Base-by-base conservation (phyloP, 768 basidiomycete species). In the Rhodotorula babjevae region DNA sequence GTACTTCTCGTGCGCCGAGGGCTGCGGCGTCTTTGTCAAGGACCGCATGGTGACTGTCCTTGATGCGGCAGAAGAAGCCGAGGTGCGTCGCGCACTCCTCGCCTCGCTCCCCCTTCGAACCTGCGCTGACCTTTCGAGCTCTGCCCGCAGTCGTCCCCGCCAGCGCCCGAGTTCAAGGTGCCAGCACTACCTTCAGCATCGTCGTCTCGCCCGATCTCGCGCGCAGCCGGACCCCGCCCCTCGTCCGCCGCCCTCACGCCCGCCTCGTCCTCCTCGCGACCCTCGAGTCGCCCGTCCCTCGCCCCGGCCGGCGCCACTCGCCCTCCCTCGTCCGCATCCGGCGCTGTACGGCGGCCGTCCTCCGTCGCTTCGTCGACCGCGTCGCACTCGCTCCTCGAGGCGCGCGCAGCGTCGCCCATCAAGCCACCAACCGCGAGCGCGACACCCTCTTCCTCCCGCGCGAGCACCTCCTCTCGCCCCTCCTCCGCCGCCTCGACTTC, bases 1-100 rank as follows among this genome's bases (percentile, higher is more conserved):
- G 3, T 99, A 98, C 82, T 99, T 99, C 81, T 84, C 83, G 27
- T 97, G 93, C 83, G 85, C 85, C 77, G 83, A 84, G 60, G 83
- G 84, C 44, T 83, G 91, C 82, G 96, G 96, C 60, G 90, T 98
- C 42, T 98, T 99, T 79, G 88, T 97, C 11, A 85, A 91, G 49
- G 87, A 90, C 0, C 89, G 89, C 78, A 90, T 92, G 80, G 90
- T 97, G 73, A 91, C 86, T 79, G 19, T 73, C 0, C 47, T 61
- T 5, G 27, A 31, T 15, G n/a, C 15, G 9, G 14, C n/a, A 5
- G 53, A 29, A 14, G n/a, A n/a, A 4, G 27, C 21, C 0, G n/a
- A 27, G 27, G 53, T 18, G 29, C 27, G 11, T 3, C n/a, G n/a
- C n/a, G n/a, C 16, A 12, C 19, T 49, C 53, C 27, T 29, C 15